phyloP scores from a whole-genome alignment of 352 stramenopile species.

The Pythium scleroteichum region DNA sequence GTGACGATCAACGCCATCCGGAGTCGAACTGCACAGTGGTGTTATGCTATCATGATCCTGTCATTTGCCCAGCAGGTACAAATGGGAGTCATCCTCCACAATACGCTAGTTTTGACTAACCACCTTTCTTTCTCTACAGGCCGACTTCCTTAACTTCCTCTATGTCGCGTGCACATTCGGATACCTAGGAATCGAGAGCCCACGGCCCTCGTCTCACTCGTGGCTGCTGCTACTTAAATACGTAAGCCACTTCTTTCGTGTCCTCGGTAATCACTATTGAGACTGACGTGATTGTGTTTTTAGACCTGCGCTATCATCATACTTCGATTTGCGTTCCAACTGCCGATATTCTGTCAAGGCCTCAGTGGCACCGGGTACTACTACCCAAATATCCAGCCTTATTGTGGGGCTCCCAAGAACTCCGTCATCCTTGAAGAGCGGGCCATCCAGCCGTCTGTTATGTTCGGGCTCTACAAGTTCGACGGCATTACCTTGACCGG shows the following conservation, averaged over 20 bases:
- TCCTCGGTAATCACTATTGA: background rate
- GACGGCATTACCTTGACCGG: slow-evolving; percentile 47
- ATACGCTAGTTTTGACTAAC: background rate
- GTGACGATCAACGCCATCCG: slow-evolving; percentile 65
- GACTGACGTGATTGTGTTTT: background rate
- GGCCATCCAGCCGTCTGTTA: slow-evolving; percentile 72
- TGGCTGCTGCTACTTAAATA: slow-evolving; percentile 85
- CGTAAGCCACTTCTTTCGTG: slow-evolving; percentile 38
- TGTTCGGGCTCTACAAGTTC: slow-evolving; percentile 89
- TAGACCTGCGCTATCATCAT: slow-evolving; percentile 42
- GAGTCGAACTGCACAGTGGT: slow-evolving; percentile 63
- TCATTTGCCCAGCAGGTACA: slow-evolving; percentile 76
- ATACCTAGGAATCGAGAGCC: slow-evolving; percentile 76
- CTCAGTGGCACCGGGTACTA: slow-evolving; percentile 57
- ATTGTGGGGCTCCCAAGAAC: slow-evolving; percentile 47
- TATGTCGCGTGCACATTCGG: slow-evolving; percentile 70
- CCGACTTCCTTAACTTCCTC: slow-evolving; percentile 79
- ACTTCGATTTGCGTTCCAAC: slow-evolving; percentile 79
- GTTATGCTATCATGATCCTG: slow-evolving; percentile 63
- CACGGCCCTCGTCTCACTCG: slow-evolving; percentile 51
- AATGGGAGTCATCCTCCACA: background rate
- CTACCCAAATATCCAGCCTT: slow-evolving; percentile 82
- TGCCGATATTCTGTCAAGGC: slow-evolving; percentile 81
- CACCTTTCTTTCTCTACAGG: slow-evolving; percentile 31
- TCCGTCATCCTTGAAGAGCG: slow-evolving; percentile 42